Conservation (phyloP, 768 basidiomycete genomes). For the Suillus lakei region DNA sequence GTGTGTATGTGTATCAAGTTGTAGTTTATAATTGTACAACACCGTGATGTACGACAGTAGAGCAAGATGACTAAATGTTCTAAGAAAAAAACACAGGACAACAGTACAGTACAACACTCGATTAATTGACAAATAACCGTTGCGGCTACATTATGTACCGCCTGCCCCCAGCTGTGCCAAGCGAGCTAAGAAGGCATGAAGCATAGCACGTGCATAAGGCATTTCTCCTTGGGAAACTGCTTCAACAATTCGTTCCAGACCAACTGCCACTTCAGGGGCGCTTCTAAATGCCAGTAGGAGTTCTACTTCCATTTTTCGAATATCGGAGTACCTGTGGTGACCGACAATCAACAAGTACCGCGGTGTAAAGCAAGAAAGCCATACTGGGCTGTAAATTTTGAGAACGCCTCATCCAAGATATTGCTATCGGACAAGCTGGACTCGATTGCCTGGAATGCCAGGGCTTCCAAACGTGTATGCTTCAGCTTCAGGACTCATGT, state of each 20-base stretch:
- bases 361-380: background rate
- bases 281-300: background rate
- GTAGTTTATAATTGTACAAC: background rate
- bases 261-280: background rate
- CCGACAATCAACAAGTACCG: conserved; percentile 1
- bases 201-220: background rate
- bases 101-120: background rate
- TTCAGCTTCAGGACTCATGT: background rate
- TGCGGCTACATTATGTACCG: background rate
- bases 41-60: background rate
- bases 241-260: background rate
- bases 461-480: background rate
- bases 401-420: conserved; percentile 34
- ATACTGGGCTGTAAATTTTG: conserved; percentile 35
- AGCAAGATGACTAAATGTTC: background rate
- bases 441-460: conserved; percentile 27
- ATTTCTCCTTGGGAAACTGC: background rate
- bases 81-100: background rate
- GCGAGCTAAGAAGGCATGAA: background rate
- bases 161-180: background rate
- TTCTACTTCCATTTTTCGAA: conserved; percentile 13
- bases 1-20: too few relatives aligned
- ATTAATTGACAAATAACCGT: too few relatives aligned
- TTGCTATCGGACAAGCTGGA: conserved; percentile 28
- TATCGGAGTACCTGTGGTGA: conserved; percentile 19